Evolutionary conservation across 106 monocot genomes (phyloP).

Genomic region (Gastrodia elata): DNA sequence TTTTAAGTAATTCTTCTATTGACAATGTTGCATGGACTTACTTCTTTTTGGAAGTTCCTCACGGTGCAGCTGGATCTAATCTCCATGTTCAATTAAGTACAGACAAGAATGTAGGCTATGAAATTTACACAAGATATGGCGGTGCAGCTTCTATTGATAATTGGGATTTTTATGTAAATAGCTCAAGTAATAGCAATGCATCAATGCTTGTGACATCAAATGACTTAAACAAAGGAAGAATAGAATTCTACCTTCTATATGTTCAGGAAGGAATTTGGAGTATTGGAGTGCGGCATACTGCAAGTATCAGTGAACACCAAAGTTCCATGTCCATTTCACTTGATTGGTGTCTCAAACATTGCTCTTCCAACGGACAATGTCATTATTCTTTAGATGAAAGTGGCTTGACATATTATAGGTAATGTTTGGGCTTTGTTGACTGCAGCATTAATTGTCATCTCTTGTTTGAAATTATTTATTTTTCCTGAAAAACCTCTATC

Average conservation of each 20-base stretch:
- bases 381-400: conserved; percentile 54
- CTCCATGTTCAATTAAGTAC: conserved; percentile 54
- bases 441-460: not conserved
- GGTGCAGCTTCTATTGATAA: conserved; percentile 47
- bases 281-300: conserved; percentile 50
- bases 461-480: conserved; percentile 2
- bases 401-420: conserved; percentile 73
- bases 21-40: conserved; percentile 61
- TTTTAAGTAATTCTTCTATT: conserved; percentile 52
- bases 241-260: conserved; percentile 75
- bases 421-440: not conserved
- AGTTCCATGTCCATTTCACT: conserved; percentile 63
- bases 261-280: conserved; percentile 80
- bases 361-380: conserved; percentile 63
- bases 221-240: conserved; percentile 26
- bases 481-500: conserved; percentile 3
- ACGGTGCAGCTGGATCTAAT: conserved; percentile 67
- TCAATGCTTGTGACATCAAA: conserved; percentile 41
- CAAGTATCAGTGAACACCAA: conserved; percentile 13
- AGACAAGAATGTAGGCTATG: conserved; percentile 39
- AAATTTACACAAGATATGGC: conserved; percentile 55
- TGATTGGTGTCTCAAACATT: conserved; percentile 53
- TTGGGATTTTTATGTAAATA: conserved; percentile 69
- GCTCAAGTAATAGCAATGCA: conserved; percentile 37
- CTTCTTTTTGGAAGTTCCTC: conserved; percentile 64